Evolutionary conservation across 129 eudicot species (phyloP).

Genomic region (Gnaphalium uliginosum): DNA sequence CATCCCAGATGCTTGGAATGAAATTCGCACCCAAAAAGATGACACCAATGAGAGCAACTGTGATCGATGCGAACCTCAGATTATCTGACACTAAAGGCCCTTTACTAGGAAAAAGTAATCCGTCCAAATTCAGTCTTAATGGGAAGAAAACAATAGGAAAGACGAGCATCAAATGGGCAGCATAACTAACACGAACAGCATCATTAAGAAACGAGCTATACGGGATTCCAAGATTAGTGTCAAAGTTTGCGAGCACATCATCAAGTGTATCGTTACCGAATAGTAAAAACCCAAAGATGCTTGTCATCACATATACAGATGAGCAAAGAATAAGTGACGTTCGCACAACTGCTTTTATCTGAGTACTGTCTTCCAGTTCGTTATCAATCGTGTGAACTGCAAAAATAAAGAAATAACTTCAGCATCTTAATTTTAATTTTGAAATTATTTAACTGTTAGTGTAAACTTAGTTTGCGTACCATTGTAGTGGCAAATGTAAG

Average conservation of each 20-base stretch:
- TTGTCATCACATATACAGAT: conserved; percentile 74
- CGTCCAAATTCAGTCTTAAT: conserved; percentile 72
- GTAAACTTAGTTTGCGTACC: conserved; percentile 40
- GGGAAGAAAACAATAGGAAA: conserved; percentile 90
- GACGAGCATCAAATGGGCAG: conserved; percentile 92
- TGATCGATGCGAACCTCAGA: conserved; percentile 61
- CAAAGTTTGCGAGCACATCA: conserved; percentile 93
- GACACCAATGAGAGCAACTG: conserved; percentile 55
- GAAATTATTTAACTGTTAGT: background rate
- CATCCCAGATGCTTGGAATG: conserved; percentile 94
- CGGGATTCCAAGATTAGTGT: conserved; percentile 77
- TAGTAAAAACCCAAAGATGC: conserved; percentile 83
- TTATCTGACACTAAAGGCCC: conserved; percentile 63
- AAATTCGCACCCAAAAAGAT: conserved; percentile 78
- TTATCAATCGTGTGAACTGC: conserved; percentile 92
- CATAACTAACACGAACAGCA: conserved; percentile 92
- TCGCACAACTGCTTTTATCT: conserved; percentile 67
- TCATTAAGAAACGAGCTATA: conserved; percentile 73
- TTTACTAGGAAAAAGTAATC: conserved; percentile 64
- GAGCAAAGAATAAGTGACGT: conserved; percentile 76
- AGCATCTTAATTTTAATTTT: conserved; percentile 6
- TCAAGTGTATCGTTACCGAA: conserved; percentile 85
- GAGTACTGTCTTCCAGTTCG: conserved; percentile 74
- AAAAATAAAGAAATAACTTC: conserved; percentile 16
- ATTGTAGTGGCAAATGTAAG: conserved; percentile 87